These are phyloP conservation scores for Aphanocladium album DNA, from an alignment of 2,329 filamentous ascomycete genomes.

Conservation along the genomic window DNA sequence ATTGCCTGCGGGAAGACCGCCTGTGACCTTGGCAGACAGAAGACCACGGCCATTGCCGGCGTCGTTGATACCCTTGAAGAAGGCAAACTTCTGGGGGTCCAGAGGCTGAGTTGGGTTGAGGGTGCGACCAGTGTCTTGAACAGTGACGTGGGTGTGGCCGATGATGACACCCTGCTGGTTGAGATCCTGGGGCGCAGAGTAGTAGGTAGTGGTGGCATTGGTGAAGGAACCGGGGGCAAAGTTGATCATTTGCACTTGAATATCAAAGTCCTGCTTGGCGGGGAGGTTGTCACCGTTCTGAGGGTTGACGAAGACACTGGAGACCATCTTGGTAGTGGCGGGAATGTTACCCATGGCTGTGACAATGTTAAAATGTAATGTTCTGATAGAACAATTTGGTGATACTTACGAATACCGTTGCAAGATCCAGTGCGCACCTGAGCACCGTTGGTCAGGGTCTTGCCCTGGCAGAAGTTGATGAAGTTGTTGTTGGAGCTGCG, in stretches of 20 bases:
- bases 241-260: slow-evolving; percentile 48
- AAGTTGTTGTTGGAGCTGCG: slow-evolving; percentile 55
- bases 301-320: slow-evolving; percentile 49
- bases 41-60: slow-evolving; percentile 51
- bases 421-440: slow-evolving; percentile 56
- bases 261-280: slow-evolving; percentile 45
- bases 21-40: slow-evolving; percentile 48
- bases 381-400: neutral
- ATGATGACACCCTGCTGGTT: slow-evolving; percentile 45
- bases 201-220: slow-evolving; percentile 56
- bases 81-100: slow-evolving; percentile 50
- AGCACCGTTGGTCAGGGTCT: slow-evolving; percentile 55
- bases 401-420: slow-evolving; percentile 54
- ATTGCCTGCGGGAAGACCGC: slow-evolving; percentile 56
- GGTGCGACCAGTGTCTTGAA: slow-evolving; percentile 49
- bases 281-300: slow-evolving; percentile 44
- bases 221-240: slow-evolving; percentile 56
- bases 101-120: slow-evolving; percentile 48
- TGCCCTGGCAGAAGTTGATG: slow-evolving; percentile 56
- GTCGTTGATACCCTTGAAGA: slow-evolving; percentile 65
- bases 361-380: slow-evolving; percentile 6
- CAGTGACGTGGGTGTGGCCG: slow-evolving; percentile 55
- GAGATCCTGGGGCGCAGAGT: slow-evolving; percentile 53
- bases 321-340: slow-evolving; percentile 50
- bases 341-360: slow-evolving; percentile 59